phyloP scores from a whole-genome alignment of 768 basidiomycete genomes.

The Suillus subluteus region DNA sequence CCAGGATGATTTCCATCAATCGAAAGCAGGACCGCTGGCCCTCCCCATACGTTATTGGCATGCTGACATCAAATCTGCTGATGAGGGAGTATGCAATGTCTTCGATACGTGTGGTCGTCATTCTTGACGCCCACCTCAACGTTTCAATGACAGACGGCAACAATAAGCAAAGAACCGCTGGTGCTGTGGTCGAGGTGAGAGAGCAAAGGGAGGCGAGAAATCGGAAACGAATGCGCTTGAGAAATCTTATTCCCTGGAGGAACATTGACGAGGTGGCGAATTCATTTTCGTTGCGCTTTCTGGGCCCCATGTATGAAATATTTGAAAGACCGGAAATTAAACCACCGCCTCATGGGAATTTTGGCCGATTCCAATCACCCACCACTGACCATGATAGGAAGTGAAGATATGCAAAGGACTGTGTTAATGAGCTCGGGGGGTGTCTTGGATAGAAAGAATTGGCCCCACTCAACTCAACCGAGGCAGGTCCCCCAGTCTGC shows the following conservation, averaged over 20 bases:
- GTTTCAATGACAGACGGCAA: not conserved
- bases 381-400: not conserved
- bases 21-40: slow-evolving; percentile 26
- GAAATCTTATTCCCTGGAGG: not conserved
- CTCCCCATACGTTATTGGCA: slow-evolving; percentile 30
- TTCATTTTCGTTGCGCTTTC: not conserved
- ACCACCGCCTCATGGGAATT: not conserved
- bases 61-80: slow-evolving; percentile 25
- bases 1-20: slow-evolving; percentile 16
- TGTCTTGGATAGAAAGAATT: not conserved
- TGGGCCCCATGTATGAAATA: not conserved
- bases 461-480: not conserved
- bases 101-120: slow-evolving; percentile 28
- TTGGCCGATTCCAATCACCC: not conserved
- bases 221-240: too few relatives aligned
- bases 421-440: not conserved
- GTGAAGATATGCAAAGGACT: not conserved
- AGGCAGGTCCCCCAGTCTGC: not conserved
- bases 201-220: not conserved
- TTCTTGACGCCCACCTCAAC: slow-evolving; percentile 27
- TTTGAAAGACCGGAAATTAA: not conserved
- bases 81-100: slow-evolving; percentile 30
- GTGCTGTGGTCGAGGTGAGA: not conserved
- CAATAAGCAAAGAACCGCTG: not conserved
- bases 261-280: not conserved